Base-by-base conservation (phyloP, 352 stramenopile genomes). In the Aphanomyces euteiches region DNA sequence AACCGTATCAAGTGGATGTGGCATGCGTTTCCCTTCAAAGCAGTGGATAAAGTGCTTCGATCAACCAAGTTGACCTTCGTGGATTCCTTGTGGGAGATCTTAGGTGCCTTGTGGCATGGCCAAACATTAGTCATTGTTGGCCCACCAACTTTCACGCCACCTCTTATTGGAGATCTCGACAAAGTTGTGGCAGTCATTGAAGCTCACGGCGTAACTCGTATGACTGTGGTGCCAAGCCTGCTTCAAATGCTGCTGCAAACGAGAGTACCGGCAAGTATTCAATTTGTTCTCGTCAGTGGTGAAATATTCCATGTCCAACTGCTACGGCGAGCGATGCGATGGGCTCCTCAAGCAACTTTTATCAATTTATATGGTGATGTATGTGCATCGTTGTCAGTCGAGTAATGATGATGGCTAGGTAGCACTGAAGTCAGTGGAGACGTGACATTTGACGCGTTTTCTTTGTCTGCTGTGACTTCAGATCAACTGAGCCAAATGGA, bases 351-450 rank as follows among this genome's bases (percentile, higher is more conserved):
- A 53, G 3, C 47, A 56, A 48, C 34, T 45, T 65, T 83, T 4
- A 10, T 83, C 21, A 79, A 79, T 38, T 68, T 83, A 15, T 83
- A 81, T 63, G 77, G 77, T 41, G 19, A 7, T 53, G n/a, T 58
- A 58, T 58, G 21, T 58, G 1, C 17, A 19, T 58, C 13, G 5
- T 34, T 53, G 57, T 8, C 57, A 28, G 12, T 7, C 56, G 17
- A 38, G 19, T 28, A 63, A 53, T 12, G 7, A 58, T 19, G 15
- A 13, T 12, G 54, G 3, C 2, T 63, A 67, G 59, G 59, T 34
- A 78, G 74, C 67, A 83, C 77, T 4, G 77, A 81, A 69, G 74
- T 74, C 21, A 58, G 64, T 12, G 73, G 63, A 5, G 68, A 75
- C 38, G 72, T 69, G 10, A 69, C 54, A 13, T 21, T 8, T 6